Conservation (phyloP, 1,139 yeast species). For the Candida frijolesensis region DNA sequence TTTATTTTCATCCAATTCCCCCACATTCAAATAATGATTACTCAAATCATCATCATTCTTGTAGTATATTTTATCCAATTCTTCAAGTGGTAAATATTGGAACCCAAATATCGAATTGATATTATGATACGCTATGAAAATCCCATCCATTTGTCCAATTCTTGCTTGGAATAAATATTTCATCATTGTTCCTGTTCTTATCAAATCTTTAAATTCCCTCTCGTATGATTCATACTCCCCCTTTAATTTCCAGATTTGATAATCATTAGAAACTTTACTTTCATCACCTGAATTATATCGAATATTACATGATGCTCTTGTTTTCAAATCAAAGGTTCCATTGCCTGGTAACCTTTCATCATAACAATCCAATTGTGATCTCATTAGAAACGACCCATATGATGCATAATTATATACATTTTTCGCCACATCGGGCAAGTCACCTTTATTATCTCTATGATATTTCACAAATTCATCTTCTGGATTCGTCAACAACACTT, state of each 20-base stretch:
- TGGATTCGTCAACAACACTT: slow-evolving; percentile 67
- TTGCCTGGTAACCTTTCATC: slow-evolving; percentile 81
- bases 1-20: slow-evolving; percentile 17
- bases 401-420: slow-evolving; percentile 70
- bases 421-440: slow-evolving; percentile 14
- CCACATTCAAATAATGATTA: slow-evolving; percentile 14
- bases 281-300: slow-evolving; percentile 76
- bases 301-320: slow-evolving; percentile 87
- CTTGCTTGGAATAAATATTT: slow-evolving; percentile 91
- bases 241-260: slow-evolving; percentile 59
- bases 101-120: slow-evolving; percentile 82
- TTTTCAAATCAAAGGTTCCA: slow-evolving; percentile 90
- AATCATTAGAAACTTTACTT: slow-evolving; percentile 50
- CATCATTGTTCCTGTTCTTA: slow-evolving; percentile 69
- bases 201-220: slow-evolving; percentile 75
- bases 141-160: slow-evolving; percentile 96
- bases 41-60: slow-evolving; percentile 20
- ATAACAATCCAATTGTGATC: slow-evolving; percentile 89
- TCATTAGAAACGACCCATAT: slow-evolving; percentile 68
- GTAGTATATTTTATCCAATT: slow-evolving; percentile 57
- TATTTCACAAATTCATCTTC: slow-evolving; percentile 45
- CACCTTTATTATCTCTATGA: slow-evolving; percentile 15
- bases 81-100: slow-evolving; percentile 77
- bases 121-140: slow-evolving; percentile 89
- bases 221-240: slow-evolving; percentile 81